Conservation (phyloP, 768 basidiomycete genomes). For the Coprinopsis strossmayeri region DNA sequence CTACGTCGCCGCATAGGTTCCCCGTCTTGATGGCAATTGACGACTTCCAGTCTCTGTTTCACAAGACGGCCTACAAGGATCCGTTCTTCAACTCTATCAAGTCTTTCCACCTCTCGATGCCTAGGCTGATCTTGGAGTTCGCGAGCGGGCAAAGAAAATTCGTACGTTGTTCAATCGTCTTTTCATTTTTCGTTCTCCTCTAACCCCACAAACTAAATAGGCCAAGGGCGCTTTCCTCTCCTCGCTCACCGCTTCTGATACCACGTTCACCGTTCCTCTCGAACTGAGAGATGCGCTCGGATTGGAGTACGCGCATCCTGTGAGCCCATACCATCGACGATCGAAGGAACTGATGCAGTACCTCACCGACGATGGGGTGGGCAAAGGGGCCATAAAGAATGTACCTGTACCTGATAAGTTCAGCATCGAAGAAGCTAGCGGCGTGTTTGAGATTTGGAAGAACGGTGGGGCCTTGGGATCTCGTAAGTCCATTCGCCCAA, state of each 20-base stretch:
- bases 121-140: slow-evolving; percentile 72
- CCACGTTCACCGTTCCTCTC: slow-evolving; percentile 48
- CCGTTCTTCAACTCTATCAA: slow-evolving; percentile 64
- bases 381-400: slow-evolving; percentile 37
- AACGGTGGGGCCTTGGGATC: slow-evolving; percentile 49
- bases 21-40: slow-evolving; percentile 84
- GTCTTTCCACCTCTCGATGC: slow-evolving; percentile 73
- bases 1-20: slow-evolving; percentile 39
- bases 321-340: slow-evolving; percentile 48
- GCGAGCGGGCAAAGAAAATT: slow-evolving; percentile 52
- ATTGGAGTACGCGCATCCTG: slow-evolving; percentile 28
- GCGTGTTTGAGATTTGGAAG: slow-evolving; percentile 73
- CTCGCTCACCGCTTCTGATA: slow-evolving; percentile 58
- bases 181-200: background rate
- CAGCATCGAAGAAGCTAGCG: slow-evolving; percentile 60
- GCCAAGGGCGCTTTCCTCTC: slow-evolving; percentile 66
- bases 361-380: too few species aligned
- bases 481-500: slow-evolving; percentile 27
- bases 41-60: slow-evolving; percentile 80
- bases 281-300: slow-evolving; percentile 62
- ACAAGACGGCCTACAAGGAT: slow-evolving; percentile 61
- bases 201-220: slow-evolving; percentile 27
- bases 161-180: background rate
- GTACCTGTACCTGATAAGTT: slow-evolving; percentile 48
- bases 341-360: slow-evolving; percentile 34